Percentiles rank a stretch among this genome's conserved stretches.
Conservation (phyloP, 2,329 filamentous ascomycete species). For the Diaporthe aspalathi region DNA sequence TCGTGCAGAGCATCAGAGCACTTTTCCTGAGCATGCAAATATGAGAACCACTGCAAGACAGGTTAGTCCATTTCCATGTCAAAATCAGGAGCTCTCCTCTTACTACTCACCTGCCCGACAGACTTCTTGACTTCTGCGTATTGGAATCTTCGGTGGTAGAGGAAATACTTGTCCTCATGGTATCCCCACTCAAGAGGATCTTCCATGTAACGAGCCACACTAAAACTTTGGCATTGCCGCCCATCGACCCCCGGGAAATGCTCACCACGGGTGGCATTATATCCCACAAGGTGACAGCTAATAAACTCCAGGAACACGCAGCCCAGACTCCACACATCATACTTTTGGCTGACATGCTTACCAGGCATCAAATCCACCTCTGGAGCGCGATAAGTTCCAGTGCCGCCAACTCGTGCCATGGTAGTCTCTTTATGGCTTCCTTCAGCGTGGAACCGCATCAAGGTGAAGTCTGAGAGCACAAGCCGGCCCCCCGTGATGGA, state of each 20-base stretch:
- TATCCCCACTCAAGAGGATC: not conserved
- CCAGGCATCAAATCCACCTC: not conserved
- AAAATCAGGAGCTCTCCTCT: not conserved
- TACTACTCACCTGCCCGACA: not conserved
- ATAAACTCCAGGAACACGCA: conserved; percentile 10
- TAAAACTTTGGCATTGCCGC: not conserved
- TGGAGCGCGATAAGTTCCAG: not conserved
- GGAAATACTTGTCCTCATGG: conserved; percentile 3
- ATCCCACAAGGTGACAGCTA: not conserved
- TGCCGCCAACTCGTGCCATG: not conserved
- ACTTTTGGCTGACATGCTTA: not conserved
- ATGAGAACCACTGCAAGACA: not conserved
- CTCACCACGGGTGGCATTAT: not conserved
- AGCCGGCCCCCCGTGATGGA: not conserved
- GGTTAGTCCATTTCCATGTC: not conserved
- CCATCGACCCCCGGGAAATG: not conserved
- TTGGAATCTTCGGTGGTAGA: not conserved
- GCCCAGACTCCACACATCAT: conserved; percentile 3
- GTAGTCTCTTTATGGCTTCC: not conserved
- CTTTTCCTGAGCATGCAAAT: not conserved
- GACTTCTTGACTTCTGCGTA: not conserved
- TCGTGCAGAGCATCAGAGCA: conserved; percentile 2
- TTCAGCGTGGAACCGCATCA: not conserved
- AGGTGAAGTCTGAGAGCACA: conserved; percentile 3
- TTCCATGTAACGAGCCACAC: not conserved